Percentiles rank a stretch among this genome's conserved stretches.
Evolutionary conservation across 2,329 filamentous ascomycete genomes (phyloP).

Genomic region (Alternaria arbusti): DNA sequence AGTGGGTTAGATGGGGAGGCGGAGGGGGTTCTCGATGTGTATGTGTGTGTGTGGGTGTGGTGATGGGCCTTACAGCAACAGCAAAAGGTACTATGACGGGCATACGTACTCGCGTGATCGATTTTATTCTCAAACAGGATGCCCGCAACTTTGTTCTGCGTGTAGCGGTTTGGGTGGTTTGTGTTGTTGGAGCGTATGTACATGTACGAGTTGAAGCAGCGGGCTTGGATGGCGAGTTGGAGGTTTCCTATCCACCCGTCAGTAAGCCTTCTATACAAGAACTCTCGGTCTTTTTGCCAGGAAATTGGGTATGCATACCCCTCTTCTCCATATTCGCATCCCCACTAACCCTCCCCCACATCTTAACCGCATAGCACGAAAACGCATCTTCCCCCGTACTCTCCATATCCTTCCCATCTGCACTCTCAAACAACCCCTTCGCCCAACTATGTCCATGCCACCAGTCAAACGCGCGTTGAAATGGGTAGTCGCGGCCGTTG

Average conservation of each 20-base stretch:
- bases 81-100: conserved; percentile 63
- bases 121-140: conserved; percentile 93
- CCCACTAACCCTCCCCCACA: conserved; percentile 86
- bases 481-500: conserved; percentile 69
- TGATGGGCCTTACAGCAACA: not conserved
- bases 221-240: conserved; percentile 79
- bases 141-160: conserved; percentile 74
- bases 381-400: conserved; percentile 90
- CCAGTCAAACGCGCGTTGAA: conserved; percentile 88
- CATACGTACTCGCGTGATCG: conserved; percentile 83
- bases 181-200: conserved; percentile 74
- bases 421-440: conserved; percentile 73
- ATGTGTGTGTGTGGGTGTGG: not conserved
- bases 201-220: conserved; percentile 81
- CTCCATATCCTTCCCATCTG: conserved; percentile 84
- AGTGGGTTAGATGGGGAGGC: too few relatives aligned
- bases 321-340: conserved; percentile 80
- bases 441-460: conserved; percentile 96
- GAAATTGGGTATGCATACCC: too few relatives aligned
- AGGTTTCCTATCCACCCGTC: too few relatives aligned
- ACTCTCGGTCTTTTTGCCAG: too few relatives aligned
- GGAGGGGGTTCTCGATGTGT: too few relatives aligned
- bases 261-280: too few relatives aligned
- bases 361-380: conserved; percentile 85
- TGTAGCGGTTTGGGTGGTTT: conserved; percentile 76